Evolutionary conservation across 768 basidiomycete genomes (phyloP).

Genomic region (Trametes gibbosa): DNA sequence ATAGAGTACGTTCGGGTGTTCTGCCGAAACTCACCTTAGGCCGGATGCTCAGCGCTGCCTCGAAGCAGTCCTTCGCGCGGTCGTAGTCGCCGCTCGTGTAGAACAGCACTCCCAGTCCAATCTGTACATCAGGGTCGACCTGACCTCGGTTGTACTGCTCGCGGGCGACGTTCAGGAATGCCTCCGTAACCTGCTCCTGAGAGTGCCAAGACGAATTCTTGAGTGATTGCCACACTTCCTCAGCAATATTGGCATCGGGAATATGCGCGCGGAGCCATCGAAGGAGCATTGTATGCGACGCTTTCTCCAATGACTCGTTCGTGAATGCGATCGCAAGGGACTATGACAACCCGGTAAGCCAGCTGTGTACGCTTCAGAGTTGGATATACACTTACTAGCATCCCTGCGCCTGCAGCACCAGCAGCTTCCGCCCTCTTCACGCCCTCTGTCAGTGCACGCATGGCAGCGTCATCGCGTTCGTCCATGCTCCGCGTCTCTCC

Average conservation of each 20-base stretch:
- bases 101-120: constrained; percentile 88
- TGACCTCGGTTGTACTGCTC: constrained; percentile 71
- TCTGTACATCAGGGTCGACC: constrained; percentile 88
- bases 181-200: constrained; percentile 74
- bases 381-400: constrained; percentile 56
- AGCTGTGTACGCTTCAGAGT: not conserved
- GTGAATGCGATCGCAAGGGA: constrained; percentile 95
- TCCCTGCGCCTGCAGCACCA: constrained; percentile 65
- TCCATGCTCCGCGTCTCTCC: constrained; percentile 91
- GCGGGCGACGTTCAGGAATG: constrained; percentile 80
- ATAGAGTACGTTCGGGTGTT: not conserved
- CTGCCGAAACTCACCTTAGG: constrained; percentile 53
- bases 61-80: constrained; percentile 92
- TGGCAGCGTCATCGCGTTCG: constrained; percentile 78
- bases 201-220: constrained; percentile 76
- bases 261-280: constrained; percentile 77
- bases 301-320: constrained; percentile 88
- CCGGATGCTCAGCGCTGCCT: constrained; percentile 73
- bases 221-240: constrained; percentile 52
- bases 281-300: constrained; percentile 80
- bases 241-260: constrained; percentile 53
- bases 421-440: constrained; percentile 62
- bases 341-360: constrained; percentile 37
- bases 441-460: constrained; percentile 76
- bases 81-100: constrained; percentile 87